Conservation (phyloP, 1,139 yeast species). For the Nakaseomyces sp. region DNA sequence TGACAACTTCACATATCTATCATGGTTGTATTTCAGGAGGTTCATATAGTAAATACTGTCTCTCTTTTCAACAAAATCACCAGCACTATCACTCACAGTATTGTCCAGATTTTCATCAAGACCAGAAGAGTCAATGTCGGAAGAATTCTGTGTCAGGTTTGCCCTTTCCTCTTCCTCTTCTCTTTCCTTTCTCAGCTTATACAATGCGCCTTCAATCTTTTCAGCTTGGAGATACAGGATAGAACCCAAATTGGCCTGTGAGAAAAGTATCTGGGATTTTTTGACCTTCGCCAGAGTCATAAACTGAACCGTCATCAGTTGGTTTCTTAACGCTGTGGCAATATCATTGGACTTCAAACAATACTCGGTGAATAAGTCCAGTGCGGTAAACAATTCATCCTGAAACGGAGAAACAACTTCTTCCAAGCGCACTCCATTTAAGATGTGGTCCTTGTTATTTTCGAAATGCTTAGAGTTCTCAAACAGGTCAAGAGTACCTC, state of each 20-base stretch:
- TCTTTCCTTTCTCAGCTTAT: constrained; percentile 18
- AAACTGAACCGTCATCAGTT: constrained; percentile 57
- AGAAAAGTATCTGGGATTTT: constrained; percentile 51
- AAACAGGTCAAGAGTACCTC: neutral
- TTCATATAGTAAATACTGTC: constrained; percentile 8
- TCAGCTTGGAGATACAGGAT: constrained; percentile 62
- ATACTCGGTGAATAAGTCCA: constrained; percentile 59
- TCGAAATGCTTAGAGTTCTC: constrained; percentile 17
- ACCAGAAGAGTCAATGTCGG: neutral
- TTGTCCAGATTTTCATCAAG: neutral
- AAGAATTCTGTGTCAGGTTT: neutral
- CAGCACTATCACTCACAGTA: neutral
- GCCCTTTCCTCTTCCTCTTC: neutral
- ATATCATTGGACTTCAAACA: constrained; percentile 58
- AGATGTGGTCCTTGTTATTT: constrained; percentile 16
- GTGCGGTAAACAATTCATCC: constrained; percentile 62
- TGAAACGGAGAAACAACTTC: constrained; percentile 56
- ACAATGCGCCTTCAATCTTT: constrained; percentile 44
- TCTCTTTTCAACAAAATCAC: neutral
- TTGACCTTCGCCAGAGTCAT: constrained; percentile 65
- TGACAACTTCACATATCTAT: constrained; percentile 39
- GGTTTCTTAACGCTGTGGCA: constrained; percentile 50
- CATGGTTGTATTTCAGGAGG: constrained; percentile 28
- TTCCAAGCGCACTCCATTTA: constrained; percentile 4
- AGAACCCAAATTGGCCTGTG: constrained; percentile 65